Evolutionary conservation across 1,284 basidiomycete genomes (phyloP), one percentile per base, ranked within the genome.

Genomic region (Naganishia sp.): DNA sequence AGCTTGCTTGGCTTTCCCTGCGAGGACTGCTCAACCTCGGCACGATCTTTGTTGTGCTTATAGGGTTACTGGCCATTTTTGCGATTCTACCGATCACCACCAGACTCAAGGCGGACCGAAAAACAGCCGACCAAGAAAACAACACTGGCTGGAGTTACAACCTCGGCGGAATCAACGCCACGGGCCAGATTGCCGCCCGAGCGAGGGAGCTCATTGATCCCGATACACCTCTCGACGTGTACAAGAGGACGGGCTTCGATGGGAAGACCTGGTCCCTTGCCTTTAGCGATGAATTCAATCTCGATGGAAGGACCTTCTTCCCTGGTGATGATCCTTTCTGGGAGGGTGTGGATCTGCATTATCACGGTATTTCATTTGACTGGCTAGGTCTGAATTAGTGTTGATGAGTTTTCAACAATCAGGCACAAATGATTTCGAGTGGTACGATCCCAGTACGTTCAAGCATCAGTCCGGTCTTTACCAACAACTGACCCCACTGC

Each of bases 11-110:
- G 48, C 55, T 44, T n/a, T 66, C 90, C 6, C 75, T 77, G 60
- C 84, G 90, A 74, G 90, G 90, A 31, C 70, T 91, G 6, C 78
- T 84, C 55, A 93, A 93, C 77, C 79, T 92, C 3, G 90, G 91
- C 18, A 91, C 89, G 76, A 80, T 93, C 9, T 67, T 86, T 25
- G 59, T 92, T 36, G 83, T 93, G 9, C 81, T 83, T 46, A 61
- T 83, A 3, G 85, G 84, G 15, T 81, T 92, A 28, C 73, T 91
- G 55, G 81, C 84, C 28, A 83, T 94, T 39, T 94, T 94, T 72
- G 84, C 77, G 66, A 83, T 77, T 6, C 80, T 79, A 68, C 81
- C 78, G 4, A 77, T 81, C 69, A 77, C 80, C 55, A 73, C 75
- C 16, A 74, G 72, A 69, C 78, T 79, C 63, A 73, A 74, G 18